A percentile compares a stretch with the other conserved stretches of the same genome.
Evolutionary conservation across 768 basidiomycete species (phyloP).

Genomic region (Melanogaster broomeanus): DNA sequence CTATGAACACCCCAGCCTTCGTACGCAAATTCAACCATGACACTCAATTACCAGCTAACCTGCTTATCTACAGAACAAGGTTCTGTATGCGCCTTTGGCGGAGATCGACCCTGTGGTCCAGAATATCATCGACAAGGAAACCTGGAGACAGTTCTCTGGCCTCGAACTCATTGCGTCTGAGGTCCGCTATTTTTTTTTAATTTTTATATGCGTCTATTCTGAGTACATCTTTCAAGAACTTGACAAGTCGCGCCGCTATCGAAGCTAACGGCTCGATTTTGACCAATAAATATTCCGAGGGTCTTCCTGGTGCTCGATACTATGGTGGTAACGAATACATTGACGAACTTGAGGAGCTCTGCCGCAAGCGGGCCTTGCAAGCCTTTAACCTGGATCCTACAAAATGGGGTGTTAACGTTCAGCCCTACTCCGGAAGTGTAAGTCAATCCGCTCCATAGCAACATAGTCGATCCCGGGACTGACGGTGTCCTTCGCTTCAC

Average conservation of each 20-base stretch:
- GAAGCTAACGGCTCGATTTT: slow-evolving; percentile 98
- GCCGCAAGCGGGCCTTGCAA: slow-evolving; percentile 92
- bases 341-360: slow-evolving; percentile 93
- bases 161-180: slow-evolving; percentile 99
- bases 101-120: slow-evolving; percentile 94
- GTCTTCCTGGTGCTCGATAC: slow-evolving; percentile 95
- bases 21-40: slow-evolving; percentile 39
- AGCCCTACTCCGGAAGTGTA: slow-evolving; percentile 94
- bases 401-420: slow-evolving; percentile 98
- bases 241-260: slow-evolving; percentile 95
- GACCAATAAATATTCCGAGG: slow-evolving; percentile 99
- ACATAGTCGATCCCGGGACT: slow-evolving; percentile 1
- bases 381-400: slow-evolving; percentile 94
- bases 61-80: slow-evolving; percentile 70
- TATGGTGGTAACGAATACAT: slow-evolving; percentile 98
- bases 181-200: slow-evolving; percentile 46
- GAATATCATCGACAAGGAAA: slow-evolving; percentile 98
- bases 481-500: slow-evolving; percentile 8
- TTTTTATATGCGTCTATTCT: slow-evolving; percentile 2
- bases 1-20: slow-evolving; percentile 58
- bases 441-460: slow-evolving; percentile 32
- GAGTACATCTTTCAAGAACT: slow-evolving; percentile 57
- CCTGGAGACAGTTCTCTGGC: slow-evolving; percentile 96
- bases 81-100: slow-evolving; percentile 83
- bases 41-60: not conserved